A percentile compares a stretch with the other conserved stretches of the same genome.
Conservation (phyloP, 306 rosid genomes). For the Crataegus laevigata region DNA sequence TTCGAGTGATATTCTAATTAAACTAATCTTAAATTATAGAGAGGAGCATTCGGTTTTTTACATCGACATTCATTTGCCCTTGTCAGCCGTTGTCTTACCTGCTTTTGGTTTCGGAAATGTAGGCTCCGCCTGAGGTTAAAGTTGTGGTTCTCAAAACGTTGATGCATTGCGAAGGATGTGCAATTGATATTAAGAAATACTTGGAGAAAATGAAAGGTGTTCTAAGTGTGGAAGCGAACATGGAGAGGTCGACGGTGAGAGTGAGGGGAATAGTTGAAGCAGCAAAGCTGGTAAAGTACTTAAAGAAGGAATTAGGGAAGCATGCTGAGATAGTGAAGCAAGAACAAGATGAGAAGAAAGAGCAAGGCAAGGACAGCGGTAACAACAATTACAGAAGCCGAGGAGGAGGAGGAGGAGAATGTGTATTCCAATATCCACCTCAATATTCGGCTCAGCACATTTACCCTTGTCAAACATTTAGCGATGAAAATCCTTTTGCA, state of each 20-base stretch:
- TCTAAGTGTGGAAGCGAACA: constrained; percentile 38
- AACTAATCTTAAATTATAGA: not conserved
- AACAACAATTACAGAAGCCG: not conserved
- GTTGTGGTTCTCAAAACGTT: constrained; percentile 48
- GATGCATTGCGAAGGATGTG: constrained; percentile 76
- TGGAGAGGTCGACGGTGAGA: constrained; percentile 40
- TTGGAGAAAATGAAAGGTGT: constrained; percentile 59
- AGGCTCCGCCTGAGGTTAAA: constrained; percentile 26
- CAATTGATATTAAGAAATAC: constrained; percentile 35
- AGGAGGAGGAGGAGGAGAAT: not conserved
- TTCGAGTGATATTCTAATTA: not conserved
- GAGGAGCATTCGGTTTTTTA: not conserved
- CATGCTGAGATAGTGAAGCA: constrained; percentile 45
- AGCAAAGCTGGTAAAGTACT: constrained; percentile 24
- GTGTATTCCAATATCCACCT: constrained; percentile 36
- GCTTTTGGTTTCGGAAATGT: not conserved
- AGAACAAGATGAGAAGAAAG: not conserved
- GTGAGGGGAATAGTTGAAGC: constrained; percentile 56
- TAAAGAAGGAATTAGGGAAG: constrained; percentile 46
- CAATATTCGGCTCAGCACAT: constrained; percentile 40
- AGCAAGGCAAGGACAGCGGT: not conserved
- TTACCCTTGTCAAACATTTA: constrained; percentile 44
- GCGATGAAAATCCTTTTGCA: constrained; percentile 68
- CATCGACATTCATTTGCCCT: not conserved
- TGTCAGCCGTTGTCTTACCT: not conserved